phyloP scores from a whole-genome alignment of 2,329 filamentous ascomycete genomes.

The Cercospora nicotianae region DNA sequence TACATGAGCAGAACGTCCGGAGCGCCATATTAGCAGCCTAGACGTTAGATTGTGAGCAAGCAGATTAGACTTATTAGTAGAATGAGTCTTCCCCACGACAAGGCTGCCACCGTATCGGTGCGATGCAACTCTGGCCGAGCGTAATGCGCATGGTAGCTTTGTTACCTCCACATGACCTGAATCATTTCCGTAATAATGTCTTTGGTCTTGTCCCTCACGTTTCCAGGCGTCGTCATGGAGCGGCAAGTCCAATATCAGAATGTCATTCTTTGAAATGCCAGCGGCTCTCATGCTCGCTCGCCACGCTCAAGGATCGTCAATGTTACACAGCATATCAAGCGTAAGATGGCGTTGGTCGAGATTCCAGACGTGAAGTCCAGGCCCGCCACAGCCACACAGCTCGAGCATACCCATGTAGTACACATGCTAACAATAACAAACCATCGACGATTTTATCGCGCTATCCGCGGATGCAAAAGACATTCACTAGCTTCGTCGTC shows the following conservation, averaged over 20 bases:
- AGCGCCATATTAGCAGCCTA: conserved; percentile 6
- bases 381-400: background rate
- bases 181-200: too few species aligned
- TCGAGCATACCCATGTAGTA: conserved; percentile 2
- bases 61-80: too few species aligned
- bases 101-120: too few species aligned
- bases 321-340: background rate
- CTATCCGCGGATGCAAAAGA: conserved; percentile 3
- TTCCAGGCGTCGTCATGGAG: too few species aligned
- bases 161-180: background rate
- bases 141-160: background rate
- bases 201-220: too few species aligned
- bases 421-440: background rate
- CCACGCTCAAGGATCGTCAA: background rate
- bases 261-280: too few species aligned
- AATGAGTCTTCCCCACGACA: too few species aligned
- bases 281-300: too few species aligned
- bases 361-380: background rate
- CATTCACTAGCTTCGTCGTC: conserved; percentile 2
- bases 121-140: too few species aligned
- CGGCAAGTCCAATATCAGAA: too few species aligned
- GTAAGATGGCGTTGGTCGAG: background rate
- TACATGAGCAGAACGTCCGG: conserved; percentile 19
- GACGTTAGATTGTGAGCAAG: too few species aligned
- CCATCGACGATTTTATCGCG: conserved; percentile 8